Evolutionary conservation across 176 grass and related monocot genomes (phyloP).

Genomic region (Urochloa ruziziensis): DNA sequence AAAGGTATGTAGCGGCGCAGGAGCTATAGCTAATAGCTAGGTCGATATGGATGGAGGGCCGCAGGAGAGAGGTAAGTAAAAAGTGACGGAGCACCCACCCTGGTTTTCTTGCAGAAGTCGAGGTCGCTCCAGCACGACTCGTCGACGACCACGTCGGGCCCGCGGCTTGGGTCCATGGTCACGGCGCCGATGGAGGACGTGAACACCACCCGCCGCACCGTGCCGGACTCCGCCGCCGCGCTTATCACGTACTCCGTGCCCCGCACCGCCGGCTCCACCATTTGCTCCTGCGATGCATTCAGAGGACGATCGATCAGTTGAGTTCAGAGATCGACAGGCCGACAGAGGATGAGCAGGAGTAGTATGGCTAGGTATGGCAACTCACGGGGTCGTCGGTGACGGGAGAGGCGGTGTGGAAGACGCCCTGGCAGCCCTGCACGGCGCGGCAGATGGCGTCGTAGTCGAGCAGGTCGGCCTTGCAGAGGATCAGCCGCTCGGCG

Average conservation of each 20-base stretch:
- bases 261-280: constrained; percentile 95
- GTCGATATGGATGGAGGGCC: too few species aligned
- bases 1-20: too few species aligned
- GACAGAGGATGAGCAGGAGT: too few species aligned
- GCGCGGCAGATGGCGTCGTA: constrained; percentile 69
- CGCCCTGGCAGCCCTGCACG: constrained; percentile 76
- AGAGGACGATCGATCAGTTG: too few species aligned
- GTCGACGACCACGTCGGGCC: constrained; percentile 77
- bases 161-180: constrained; percentile 81
- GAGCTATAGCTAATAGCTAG: too few species aligned
- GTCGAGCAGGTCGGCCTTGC: constrained; percentile 95
- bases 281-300: constrained; percentile 92
- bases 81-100: constrained; percentile 49
- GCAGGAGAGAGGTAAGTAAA: too few species aligned
- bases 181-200: constrained; percentile 95
- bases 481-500: constrained; percentile 72
- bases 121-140: constrained; percentile 97
- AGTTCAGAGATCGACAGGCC: too few species aligned
- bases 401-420: constrained; percentile 95
- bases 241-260: constrained; percentile 76
- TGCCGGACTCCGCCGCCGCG: constrained; percentile 71
- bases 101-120: constrained; percentile 92
- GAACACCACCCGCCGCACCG: constrained; percentile 86
- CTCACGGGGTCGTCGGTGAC: constrained; percentile 89
- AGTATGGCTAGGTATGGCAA: background rate